Evolutionary conservation across 768 basidiomycete species (phyloP), one percentile per base, ranked within the genome.

Genomic region (Tricholoma terreum): DNA sequence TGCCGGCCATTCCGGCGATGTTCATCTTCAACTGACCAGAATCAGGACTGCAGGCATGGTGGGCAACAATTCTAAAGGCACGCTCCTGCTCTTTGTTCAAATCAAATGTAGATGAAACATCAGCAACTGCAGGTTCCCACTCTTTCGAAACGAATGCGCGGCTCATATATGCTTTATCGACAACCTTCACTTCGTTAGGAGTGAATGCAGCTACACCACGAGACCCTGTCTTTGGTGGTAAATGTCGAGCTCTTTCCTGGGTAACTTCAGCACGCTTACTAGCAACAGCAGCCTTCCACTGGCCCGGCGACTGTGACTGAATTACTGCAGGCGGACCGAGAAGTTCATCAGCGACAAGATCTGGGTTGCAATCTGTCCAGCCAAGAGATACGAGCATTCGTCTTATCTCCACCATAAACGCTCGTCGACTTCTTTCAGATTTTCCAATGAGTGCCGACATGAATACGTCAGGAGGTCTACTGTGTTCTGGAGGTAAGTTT

Each of bases 31-130:
- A 73, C 12, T 66, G 69, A 17, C 55, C 50, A 0, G 45, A 21
- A 27, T 58, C 11, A 22, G 33, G 19, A 24, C 2, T 17, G 10
- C 35, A 42, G 10, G 57, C 54, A 53, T 70, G 69, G 7, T 66
- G 54, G 0, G 71, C 59, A 19, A 74, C 54, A 21, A 74, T 70
- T 1, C 61, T 24, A 48, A 72, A 75, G 0, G 72, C 74, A 30
- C 69, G 31, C 6, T 67, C 57, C 54, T 75, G 73, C 51, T 74
- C 72, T 2, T 38, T 24, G 52, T 76, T 76, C 4, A 75, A 50
- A 0, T 31, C 35, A 42, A 63, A 65, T 4, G 50, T 12, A 3
- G 31, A 31, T 2, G 50, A 45, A 22, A 60, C 62, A 1, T 48
- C 9, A 21, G 57, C 52, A 27, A 58, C 56, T 2, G 54, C 14